Conservation (phyloP, 2,329 filamentous ascomycete species). For the Emmonsia crescens region DNA sequence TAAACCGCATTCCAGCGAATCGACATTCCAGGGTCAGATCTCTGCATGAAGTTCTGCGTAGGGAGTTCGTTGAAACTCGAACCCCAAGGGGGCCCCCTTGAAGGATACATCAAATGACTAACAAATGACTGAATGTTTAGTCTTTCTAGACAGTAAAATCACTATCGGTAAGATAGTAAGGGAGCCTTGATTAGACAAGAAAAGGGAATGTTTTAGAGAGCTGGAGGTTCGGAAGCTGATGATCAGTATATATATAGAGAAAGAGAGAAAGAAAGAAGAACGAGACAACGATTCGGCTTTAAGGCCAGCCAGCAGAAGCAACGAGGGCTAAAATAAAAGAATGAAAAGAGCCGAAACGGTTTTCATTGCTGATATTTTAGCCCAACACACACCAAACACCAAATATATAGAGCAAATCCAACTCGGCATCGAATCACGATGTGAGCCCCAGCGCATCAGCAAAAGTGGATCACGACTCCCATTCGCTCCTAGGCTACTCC, state of each 20-base stretch:
- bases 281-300: no score
- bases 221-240: not conserved
- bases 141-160: not conserved
- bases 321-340: not conserved
- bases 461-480: not conserved
- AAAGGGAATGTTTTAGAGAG: not conserved
- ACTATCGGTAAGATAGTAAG: not conserved
- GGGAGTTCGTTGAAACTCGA: not conserved
- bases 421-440: not conserved
- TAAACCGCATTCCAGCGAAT: constrained; percentile 61
- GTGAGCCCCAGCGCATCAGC: not conserved
- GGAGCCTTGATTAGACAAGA: not conserved
- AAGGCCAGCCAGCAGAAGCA: not conserved
- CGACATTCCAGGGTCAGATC: constrained; percentile 25
- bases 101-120: not conserved
- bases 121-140: not conserved
- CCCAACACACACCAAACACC: not conserved
- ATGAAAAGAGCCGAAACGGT: not conserved
- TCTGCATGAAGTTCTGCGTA: constrained; percentile 8
- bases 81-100: not conserved
- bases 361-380: not conserved
- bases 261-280: not conserved
- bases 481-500: not conserved
- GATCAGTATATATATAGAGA: not conserved
- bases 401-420: no score